Conservation (phyloP, 495 filamentous ascomycete species). For the Achaetomiella virescens region DNA sequence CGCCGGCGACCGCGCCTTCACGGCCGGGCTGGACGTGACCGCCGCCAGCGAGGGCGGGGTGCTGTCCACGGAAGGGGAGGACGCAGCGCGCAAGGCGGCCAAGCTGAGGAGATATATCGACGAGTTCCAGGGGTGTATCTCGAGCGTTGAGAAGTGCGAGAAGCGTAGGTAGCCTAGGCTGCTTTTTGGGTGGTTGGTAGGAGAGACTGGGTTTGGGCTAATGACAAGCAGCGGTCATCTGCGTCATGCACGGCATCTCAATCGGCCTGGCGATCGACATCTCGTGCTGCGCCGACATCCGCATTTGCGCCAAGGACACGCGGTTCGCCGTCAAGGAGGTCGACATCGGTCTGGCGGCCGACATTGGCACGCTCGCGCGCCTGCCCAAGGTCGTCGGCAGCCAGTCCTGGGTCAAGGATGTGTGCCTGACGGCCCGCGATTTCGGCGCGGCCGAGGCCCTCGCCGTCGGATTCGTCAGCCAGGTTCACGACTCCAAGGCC, state of each 20-base stretch:
- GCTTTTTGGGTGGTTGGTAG: not conserved
- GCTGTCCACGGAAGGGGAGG: conserved; percentile 33
- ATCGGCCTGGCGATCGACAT: conserved; percentile 85
- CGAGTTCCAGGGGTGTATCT: conserved; percentile 74
- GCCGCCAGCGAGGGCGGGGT: conserved; percentile 45
- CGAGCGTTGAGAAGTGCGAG: conserved; percentile 73
- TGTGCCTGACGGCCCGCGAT: conserved; percentile 67
- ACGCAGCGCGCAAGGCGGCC: conserved; percentile 63
- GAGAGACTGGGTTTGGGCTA: not conserved
- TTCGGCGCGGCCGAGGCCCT: conserved; percentile 78
- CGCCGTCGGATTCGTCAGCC: conserved; percentile 75
- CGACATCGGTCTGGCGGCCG: conserved; percentile 89
- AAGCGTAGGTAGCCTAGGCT: conserved; percentile 55
- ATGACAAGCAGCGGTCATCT: conserved; percentile 60
- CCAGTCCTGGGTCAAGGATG: conserved; percentile 85
- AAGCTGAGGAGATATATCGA: conserved; percentile 59
- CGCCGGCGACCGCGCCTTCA: conserved; percentile 79
- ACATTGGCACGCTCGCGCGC: conserved; percentile 81
- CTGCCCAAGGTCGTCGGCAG: conserved; percentile 78
- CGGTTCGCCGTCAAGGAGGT: conserved; percentile 86
- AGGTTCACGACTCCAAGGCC: conserved; percentile 61
- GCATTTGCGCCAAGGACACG: conserved; percentile 59
- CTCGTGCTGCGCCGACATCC: conserved; percentile 68
- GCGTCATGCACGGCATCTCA: conserved; percentile 72
- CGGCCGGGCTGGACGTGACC: conserved; percentile 74